Percentiles rank a stretch among this genome's conserved stretches.
Conservation (phyloP, 1,139 yeast species). For the Geotrichum klebahnii region DNA sequence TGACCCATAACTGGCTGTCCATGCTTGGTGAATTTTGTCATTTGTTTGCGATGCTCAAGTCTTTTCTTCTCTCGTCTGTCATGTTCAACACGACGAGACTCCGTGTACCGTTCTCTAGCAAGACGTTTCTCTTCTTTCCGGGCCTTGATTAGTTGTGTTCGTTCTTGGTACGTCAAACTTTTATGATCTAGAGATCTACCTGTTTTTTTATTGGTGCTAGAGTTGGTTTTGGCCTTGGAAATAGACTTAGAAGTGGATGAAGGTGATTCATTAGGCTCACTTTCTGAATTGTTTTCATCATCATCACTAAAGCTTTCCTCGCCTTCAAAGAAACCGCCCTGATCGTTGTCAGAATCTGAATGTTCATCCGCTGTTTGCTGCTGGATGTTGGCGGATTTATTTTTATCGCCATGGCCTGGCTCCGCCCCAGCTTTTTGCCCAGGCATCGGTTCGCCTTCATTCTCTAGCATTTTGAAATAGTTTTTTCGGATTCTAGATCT, state of each 20-base stretch:
- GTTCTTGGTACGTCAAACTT: constrained; percentile 41
- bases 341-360: constrained; percentile 7
- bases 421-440: constrained; percentile 18
- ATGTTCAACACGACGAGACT: constrained; percentile 26
- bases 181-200: constrained; percentile 45
- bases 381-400: not conserved
- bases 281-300: not conserved
- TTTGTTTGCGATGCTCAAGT: constrained; percentile 47
- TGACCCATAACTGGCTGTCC: constrained; percentile 96
- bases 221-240: not conserved
- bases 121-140: constrained; percentile 31
- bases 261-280: not conserved
- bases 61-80: constrained; percentile 35
- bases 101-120: constrained; percentile 22
- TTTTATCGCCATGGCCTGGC: not conserved
- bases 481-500: constrained; percentile 79
- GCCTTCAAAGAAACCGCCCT: constrained; percentile 18
- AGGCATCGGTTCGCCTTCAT: constrained; percentile 49
- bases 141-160: constrained; percentile 35
- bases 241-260: constrained; percentile 26
- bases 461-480: constrained; percentile 73
- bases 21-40: constrained; percentile 55
- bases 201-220: constrained; percentile 26
- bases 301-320: not conserved
- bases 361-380: not conserved